Conservation (phyloP, 2,329 filamentous ascomycete genomes). For the Teratosphaeria nubilosa region DNA sequence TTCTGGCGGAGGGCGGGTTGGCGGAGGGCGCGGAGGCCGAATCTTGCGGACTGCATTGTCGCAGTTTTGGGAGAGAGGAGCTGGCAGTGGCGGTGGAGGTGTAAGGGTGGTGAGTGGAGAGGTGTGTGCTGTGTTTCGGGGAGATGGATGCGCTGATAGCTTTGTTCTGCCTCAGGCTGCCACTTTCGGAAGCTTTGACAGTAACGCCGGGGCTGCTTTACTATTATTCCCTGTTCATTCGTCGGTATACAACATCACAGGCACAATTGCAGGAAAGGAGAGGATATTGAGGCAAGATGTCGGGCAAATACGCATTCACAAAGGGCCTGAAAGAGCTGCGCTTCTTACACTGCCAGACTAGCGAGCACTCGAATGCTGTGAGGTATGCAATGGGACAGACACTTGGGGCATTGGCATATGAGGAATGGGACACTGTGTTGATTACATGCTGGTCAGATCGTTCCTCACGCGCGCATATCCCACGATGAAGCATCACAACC, state of each 20-base stretch:
- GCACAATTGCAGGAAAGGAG: background rate
- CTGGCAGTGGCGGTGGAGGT: background rate
- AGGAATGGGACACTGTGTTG: background rate
- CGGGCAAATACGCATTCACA: constrained; percentile 83
- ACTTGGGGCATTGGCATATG: background rate
- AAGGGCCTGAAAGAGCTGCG: constrained; percentile 87
- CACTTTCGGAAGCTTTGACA: background rate
- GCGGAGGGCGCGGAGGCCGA: constrained; percentile 48
- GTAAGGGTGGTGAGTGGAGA: background rate
- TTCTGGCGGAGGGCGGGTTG: constrained; percentile 41
- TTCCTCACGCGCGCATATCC: constrained; percentile 90
- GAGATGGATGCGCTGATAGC: background rate
- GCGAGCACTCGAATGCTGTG: constrained; percentile 77
- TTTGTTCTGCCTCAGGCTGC: background rate
- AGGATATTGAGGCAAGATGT: constrained; percentile 47
- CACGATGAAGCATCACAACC: constrained; percentile 99
- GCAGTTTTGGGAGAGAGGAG: background rate
- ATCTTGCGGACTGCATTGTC: constrained; percentile 35
- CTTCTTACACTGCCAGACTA: constrained; percentile 94
- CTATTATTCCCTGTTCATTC: background rate
- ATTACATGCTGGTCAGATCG: constrained; percentile 44
- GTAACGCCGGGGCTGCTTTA: background rate
- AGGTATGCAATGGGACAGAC: constrained; percentile 48
- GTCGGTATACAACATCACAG: background rate
- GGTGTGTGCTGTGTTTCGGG: constrained; percentile 2